phyloP scores from a whole-genome alignment of 2,329 filamentous ascomycete genomes.

The Lecanicillium sp. region DNA sequence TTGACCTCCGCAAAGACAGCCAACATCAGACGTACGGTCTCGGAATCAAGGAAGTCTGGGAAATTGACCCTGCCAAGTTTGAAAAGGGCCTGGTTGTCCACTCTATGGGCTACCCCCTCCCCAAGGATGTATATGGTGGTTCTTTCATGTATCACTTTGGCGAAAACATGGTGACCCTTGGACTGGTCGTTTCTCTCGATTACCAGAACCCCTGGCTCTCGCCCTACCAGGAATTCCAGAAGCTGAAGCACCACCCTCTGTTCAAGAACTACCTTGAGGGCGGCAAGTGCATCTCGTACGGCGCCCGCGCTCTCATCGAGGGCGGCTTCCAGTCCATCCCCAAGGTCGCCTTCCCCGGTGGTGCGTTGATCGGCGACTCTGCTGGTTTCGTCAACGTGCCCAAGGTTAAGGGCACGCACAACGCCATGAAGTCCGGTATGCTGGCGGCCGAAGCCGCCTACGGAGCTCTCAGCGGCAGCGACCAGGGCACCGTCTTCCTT shows the following conservation, averaged over 20 bases:
- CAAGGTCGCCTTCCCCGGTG: slow-evolving; percentile 92
- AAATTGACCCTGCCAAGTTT: slow-evolving; percentile 89
- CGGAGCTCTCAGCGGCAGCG: slow-evolving; percentile 54
- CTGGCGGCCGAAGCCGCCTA: slow-evolving; percentile 88
- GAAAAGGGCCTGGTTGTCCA: slow-evolving; percentile 78
- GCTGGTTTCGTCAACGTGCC: slow-evolving; percentile 96
- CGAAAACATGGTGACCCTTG: slow-evolving; percentile 89
- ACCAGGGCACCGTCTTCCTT: slow-evolving; percentile 72
- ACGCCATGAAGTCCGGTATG: slow-evolving; percentile 96
- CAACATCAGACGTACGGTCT: slow-evolving; percentile 93
- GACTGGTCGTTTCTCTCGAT: slow-evolving; percentile 87
- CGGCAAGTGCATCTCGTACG: slow-evolving; percentile 96
- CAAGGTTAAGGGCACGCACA: slow-evolving; percentile 98
- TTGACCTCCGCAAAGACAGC: slow-evolving; percentile 79
- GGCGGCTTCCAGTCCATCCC: slow-evolving; percentile 97
- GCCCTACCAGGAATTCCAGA: slow-evolving; percentile 94
- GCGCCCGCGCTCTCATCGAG: slow-evolving; percentile 83
- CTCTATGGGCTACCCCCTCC: slow-evolving; percentile 86
- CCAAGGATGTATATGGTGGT: slow-evolving; percentile 85
- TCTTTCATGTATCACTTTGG: slow-evolving; percentile 99
- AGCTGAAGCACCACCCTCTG: slow-evolving; percentile 95
- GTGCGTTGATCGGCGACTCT: slow-evolving; percentile 90
- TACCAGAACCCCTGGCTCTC: slow-evolving; percentile 96
- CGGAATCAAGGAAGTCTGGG: slow-evolving; percentile 96
- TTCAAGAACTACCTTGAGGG: slow-evolving; percentile 84